Base-by-base conservation (phyloP, 108 stramenopile species). In the Pelagomonas calceolata region DNA sequence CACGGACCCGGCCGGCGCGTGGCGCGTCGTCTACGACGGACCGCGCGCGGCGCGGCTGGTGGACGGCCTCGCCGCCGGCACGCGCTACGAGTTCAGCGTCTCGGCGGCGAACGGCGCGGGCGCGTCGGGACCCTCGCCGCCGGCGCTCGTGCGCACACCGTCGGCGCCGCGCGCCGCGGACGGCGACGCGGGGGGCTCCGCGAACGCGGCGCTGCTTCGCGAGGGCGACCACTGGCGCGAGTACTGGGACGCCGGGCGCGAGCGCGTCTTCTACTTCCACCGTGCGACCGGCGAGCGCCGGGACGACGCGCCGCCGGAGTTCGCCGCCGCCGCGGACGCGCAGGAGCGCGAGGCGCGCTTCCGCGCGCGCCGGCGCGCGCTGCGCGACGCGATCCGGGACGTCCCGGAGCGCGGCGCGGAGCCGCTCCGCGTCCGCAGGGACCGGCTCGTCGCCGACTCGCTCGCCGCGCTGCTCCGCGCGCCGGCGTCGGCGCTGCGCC, bases 171-270 rank as follows among this genome's bases (percentile, higher is more conserved):
- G 26, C 51, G 51, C 51, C 21, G 51, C 18, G 21, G 51, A 60
- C 51, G 51, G 51, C 51, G 18, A 60, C 51, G 51, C 51, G 21
- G 39, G 39, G 39, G 44, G 44, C 44, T 26, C 51, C 3, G 51
- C 18, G 51, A 60, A 60, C 51, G 51, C 51, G 21, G 51, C 26
- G 21, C 51, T 16, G 3, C 63, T 71, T 34, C 37, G 70, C n/a
- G 33, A 32, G 64, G 70, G 70, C 26, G 63, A 71, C 34, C 15
- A 65, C 64, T 71, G 70, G 70, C 30, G 64, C 18, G 70, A 71
- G 64, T 71, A 64, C 63, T 71, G 70, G 70, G 70, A 71, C 63
- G 30, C 16, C 63, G 64, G 29, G 34, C 63, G 65, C 17, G 64
- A 71, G 63, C n/a, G 63, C 34, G 32, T 45, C 26, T 71, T 71